Evolutionary conservation across 2,329 filamentous ascomycete genomes (phyloP).

Genomic region (Aspergillus nomiae): DNA sequence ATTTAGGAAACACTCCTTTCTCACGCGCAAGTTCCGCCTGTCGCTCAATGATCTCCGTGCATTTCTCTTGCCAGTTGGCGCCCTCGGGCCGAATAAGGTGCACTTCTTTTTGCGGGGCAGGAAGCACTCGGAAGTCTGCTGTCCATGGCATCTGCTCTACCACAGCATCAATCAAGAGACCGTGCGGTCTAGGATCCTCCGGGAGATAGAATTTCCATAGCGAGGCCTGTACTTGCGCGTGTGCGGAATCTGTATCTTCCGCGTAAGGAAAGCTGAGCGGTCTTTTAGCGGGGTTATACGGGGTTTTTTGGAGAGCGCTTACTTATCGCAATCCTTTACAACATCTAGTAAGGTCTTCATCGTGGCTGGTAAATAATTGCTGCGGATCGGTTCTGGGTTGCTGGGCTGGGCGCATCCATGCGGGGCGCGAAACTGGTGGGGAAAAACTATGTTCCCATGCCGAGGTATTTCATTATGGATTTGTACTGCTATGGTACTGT

Average conservation of each 20-base stretch:
- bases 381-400: not conserved
- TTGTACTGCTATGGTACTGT: no score
- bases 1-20: conserved; percentile 2
- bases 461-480: not conserved
- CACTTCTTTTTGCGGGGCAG: conserved; percentile 2
- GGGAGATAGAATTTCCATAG: conserved; percentile 15
- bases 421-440: not conserved
- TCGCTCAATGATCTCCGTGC: conserved; percentile 5
- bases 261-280: conserved; percentile 10
- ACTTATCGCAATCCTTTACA: conserved; percentile 12
- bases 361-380: not conserved
- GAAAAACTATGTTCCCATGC: not conserved
- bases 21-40: conserved; percentile 5
- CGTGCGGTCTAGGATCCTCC: conserved; percentile 11
- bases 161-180: conserved; percentile 6
- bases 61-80: conserved; percentile 4
- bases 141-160: conserved; percentile 16
- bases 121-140: conserved; percentile 6
- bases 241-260: conserved; percentile 6
- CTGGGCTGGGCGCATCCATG: not conserved
- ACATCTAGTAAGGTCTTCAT: conserved; percentile 3
- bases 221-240: not conserved
- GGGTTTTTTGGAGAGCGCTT: not conserved
- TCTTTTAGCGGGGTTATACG: not conserved
- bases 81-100: conserved; percentile 5